Base-by-base conservation (phyloP, 2,329 filamentous ascomycete genomes). In the Trichoderma endophyticum region DNA sequence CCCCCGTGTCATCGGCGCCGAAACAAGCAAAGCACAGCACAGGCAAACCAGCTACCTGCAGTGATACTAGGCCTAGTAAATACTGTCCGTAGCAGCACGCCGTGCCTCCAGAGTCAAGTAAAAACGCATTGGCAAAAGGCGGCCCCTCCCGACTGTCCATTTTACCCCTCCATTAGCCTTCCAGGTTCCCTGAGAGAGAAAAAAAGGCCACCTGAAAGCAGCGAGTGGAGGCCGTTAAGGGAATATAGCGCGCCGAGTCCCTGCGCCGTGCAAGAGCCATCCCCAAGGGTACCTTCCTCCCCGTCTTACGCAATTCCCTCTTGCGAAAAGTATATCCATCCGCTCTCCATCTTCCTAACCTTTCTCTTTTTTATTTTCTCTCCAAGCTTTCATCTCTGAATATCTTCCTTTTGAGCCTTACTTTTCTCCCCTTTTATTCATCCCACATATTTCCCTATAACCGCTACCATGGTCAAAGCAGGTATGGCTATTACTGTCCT, bases 391-490 rank as follows among this genome's bases (percentile, higher is more conserved):
- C 34, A 6, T 34, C 15, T 21, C 28, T 51, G 48, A 14, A 21
- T 21, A 51, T 21, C n/a, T 51, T 24, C n/a, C 24, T 51, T 51
- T 51, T 51, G 11, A 12, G 48, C 11, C 11, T 18, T 12, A n/a
- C n/a, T n/a, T n/a, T n/a, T n/a, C n/a, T n/a, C n/a, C n/a, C 26
- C 2, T 34, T n/a, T 5, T 30, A 15, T 32, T 1, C 26, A 6
- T 54, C 48, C 6, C 34, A 51, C 54, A 57, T 15, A 65, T 48
- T 30, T 6, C 59, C n/a, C 57, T 60, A 21, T n/a, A 67, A 57
- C 63, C 67, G 59, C 39, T 57, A 73, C 57, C 32, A 73, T 73
- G 72, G 72, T 73, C 62, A 73, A 73, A 71, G 72, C 72, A 62
- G 72, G 72, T 73, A 71, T 64, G 67, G 15, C 18, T 28, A 8